Percentiles rank a stretch among this genome's conserved stretches.
These are phyloP conservation scores for Malassezia dermatis DNA, from an alignment of 1,284 basidiomycete genomes.

Conservation along the genomic window DNA sequence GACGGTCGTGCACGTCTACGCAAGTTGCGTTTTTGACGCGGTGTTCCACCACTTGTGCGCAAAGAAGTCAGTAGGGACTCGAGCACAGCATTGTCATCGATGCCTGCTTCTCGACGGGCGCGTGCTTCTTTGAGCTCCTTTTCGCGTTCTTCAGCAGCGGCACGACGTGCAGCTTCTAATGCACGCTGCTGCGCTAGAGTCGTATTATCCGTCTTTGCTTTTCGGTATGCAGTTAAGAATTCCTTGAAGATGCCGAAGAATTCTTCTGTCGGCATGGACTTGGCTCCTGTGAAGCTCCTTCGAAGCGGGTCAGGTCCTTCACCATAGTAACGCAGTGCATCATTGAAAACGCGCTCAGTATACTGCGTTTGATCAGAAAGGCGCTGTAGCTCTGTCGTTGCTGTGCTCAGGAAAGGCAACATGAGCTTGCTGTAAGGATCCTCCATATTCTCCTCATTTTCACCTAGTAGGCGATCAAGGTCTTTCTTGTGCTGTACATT, in stretches of 20 bases:
- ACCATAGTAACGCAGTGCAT: slow-evolving; percentile 45
- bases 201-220: slow-evolving; percentile 42
- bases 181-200: slow-evolving; percentile 37
- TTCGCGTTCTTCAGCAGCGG: slow-evolving; percentile 42
- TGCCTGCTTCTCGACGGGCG: slow-evolving; percentile 39
- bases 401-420: slow-evolving; percentile 44
- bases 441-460: slow-evolving; percentile 35
- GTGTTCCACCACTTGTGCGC: slow-evolving; percentile 35
- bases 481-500: slow-evolving; percentile 42
- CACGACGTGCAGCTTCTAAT: slow-evolving; percentile 39
- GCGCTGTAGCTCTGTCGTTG: slow-evolving; percentile 27
- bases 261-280: slow-evolving; percentile 44
- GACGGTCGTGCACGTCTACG: slow-evolving; percentile 10
- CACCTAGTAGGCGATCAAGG: slow-evolving; percentile 41
- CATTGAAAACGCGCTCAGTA: slow-evolving; percentile 39
- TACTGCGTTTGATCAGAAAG: slow-evolving; percentile 42
- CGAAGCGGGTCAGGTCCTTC: slow-evolving; percentile 44
- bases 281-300: slow-evolving; percentile 35
- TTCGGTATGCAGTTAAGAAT: slow-evolving; percentile 44
- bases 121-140: slow-evolving; percentile 37
- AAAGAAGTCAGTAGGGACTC: slow-evolving; percentile 43
- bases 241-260: slow-evolving; percentile 48
- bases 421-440: slow-evolving; percentile 46
- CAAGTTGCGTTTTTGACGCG: slow-evolving; percentile 36
- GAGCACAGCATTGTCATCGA: slow-evolving; percentile 42